Evolutionary conservation across 2,329 filamentous ascomycete species (phyloP), one percentile per base, ranked within the genome.

Genomic region (Colletotrichum lupini): DNA sequence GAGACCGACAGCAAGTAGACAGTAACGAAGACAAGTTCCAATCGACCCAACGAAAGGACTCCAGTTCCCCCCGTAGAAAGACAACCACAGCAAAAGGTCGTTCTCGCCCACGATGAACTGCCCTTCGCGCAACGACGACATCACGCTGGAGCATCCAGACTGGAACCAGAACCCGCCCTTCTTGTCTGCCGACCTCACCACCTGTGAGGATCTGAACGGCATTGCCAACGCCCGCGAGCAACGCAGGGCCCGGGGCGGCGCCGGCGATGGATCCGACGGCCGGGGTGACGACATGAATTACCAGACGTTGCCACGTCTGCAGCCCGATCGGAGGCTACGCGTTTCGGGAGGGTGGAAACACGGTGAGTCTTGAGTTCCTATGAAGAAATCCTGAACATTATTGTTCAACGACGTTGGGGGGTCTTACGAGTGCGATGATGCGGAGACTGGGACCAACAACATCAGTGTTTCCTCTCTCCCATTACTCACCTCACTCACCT

Each of bases 141-240:
- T 84, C 72, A 82, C 80, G 62, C 81, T 86, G 63, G 79, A 83
- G 60, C 87, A 88, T 74, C 84, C 85, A 62, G 82, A 83, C 32
- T 89, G 85, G 83, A 90, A 90, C 79, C 88, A 89, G 81, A 88
- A 83, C 79, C 88, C 88, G 37, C 84, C 86, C 1, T 83, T 82
- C 28, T 79, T 89, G 66, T 83, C 87, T 28, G 78, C 85, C 24
- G 83, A 85, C 61, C 79, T 87, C 61, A 90, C 88, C 30, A 89
- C 88, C 53, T 82, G 87, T 76, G 84, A 89, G 81, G 88, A 90
- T 77, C 81, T 89, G 72, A 89, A 89, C 74, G 88, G 88, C 74
- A 87, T 87, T 74, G 82, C 86, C 75, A 90, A 90, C 79, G 79
- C 85, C 24, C 85, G 87, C 26, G 83, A 85, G 76, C 82, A 83